A percentile compares a stretch with the other conserved stretches of the same genome.
Evolutionary conservation across 805 yeast species (phyloP).

Genomic region (Suhomyces faveliae): DNA sequence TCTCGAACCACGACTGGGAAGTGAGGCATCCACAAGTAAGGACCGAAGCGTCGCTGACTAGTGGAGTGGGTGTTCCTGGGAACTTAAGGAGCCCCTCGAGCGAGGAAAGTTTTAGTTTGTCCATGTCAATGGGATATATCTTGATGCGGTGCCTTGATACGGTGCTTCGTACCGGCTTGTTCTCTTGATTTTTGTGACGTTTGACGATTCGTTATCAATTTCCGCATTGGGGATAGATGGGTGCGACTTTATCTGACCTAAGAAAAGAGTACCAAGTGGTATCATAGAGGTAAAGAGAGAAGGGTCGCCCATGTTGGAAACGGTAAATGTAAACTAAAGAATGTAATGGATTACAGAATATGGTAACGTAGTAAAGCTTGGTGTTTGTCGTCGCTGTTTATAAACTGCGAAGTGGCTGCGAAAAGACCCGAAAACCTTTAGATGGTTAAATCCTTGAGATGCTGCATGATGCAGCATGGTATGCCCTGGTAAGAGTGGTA

Average conservation of each 20-base stretch:
- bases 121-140: not conserved
- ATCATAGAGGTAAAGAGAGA: not conserved
- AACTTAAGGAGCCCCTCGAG: constrained; percentile 25
- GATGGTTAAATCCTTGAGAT: too few relatives aligned
- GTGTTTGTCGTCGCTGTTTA: too few relatives aligned
- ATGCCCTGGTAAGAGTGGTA: too few relatives aligned
- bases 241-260: too few relatives aligned
- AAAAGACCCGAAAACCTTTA: too few relatives aligned
- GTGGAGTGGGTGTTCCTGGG: constrained; percentile 15
- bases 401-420: too few relatives aligned
- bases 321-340: too few relatives aligned
- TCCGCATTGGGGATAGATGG: not conserved
- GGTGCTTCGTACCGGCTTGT: not conserved
- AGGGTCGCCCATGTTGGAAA: too few relatives aligned
- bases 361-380: too few relatives aligned
- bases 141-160: not conserved
- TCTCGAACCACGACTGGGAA: constrained; percentile 29
- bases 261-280: not conserved
- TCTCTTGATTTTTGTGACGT: not conserved
- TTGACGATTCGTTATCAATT: not conserved
- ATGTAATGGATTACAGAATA: too few relatives aligned
- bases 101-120: constrained; percentile 4
- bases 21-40: constrained; percentile 43
- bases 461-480: too few relatives aligned
- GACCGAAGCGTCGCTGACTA: constrained; percentile 33